Evolutionary conservation across 805 yeast species (phyloP), one percentile per base, ranked within the genome.

Genomic region (Candida dajiaensis): DNA sequence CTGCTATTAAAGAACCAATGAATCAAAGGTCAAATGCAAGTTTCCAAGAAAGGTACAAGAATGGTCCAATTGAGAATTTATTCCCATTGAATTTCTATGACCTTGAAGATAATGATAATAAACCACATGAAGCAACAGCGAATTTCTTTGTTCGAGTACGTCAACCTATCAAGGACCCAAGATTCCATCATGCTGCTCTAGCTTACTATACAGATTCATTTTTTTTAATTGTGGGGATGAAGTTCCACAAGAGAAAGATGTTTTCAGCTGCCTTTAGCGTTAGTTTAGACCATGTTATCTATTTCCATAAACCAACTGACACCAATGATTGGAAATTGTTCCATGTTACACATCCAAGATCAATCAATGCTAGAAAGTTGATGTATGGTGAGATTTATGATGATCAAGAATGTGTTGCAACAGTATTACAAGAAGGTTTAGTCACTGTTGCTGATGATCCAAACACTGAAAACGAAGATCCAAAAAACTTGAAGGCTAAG

Each of bases 361-460:
- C 81, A 3, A 72, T 71, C 15, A 73, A 74, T 51, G 75, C 76
- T 47, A 69, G 85, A 48, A 76, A 78, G 12, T 61, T 83, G 40
- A 63, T 83, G 56, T 73, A 71, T 50, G 86, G 80, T 16, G 83
- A 82, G 50, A 70, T 82, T 58, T 84, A 67, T 61, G 61, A 62
- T 37, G 53, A 59, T 6, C 69, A 72, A 19, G 68, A 69, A 26
- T 73, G 81, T 47, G 72, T 79, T 3, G 85, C 86, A 2, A 73
- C 82, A 0, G 70, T 81, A 1, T 61, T 80, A 9, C 92, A 85
- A 62, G 89, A 85, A 61, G 89, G 88, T 0, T 65, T 81, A 47
- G 76, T 57, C 43, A 56, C 53, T 7, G 48, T 56, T 26, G 48
- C 50, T 37, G 61, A 55, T 28, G 31, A 28, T 25, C 9, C 28